Conservation (phyloP, 164 flowering plant species). For the Magnolia kwangsiensis region DNA sequence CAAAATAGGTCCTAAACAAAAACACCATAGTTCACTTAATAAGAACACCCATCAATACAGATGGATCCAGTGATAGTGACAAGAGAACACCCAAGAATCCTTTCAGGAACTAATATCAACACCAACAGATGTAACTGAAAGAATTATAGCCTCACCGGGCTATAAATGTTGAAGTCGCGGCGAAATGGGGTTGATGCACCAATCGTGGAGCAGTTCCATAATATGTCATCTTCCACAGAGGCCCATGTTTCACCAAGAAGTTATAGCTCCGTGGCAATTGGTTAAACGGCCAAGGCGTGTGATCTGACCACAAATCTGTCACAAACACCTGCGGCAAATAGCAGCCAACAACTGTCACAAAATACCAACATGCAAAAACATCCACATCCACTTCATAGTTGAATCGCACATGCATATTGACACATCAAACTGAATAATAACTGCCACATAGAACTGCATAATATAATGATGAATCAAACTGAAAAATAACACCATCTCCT, state of each 20-base stretch:
- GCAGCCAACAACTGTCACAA: constrained; percentile 9
- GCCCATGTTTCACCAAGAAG: constrained; percentile 89
- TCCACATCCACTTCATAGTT: background rate
- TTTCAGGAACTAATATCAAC: background rate
- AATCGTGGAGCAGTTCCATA: constrained; percentile 81
- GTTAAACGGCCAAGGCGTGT: constrained; percentile 99
- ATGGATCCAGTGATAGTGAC: background rate
- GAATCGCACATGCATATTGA: background rate
- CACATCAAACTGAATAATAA: background rate
- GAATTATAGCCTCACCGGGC: constrained; percentile 58
- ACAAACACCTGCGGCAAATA: constrained; percentile 77
- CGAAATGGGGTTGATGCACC: constrained; percentile 89
- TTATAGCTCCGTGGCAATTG: constrained; percentile 94
- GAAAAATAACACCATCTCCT: background rate
- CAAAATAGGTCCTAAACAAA: too few relatives aligned
- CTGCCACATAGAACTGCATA: background rate
- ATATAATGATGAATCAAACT: background rate
- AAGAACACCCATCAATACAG: background rate
- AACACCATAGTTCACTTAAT: too few relatives aligned
- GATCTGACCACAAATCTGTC: constrained; percentile 96
- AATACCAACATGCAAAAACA: background rate
- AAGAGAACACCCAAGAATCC: background rate
- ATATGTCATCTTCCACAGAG: constrained; percentile 91
- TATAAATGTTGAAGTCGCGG: constrained; percentile 88
- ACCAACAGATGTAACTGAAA: background rate